Percentiles rank a stretch among this genome's conserved stretches.
phyloP scores from a whole-genome alignment of 78 protist species.

The Dictyostelium brefeldianum region DNA sequence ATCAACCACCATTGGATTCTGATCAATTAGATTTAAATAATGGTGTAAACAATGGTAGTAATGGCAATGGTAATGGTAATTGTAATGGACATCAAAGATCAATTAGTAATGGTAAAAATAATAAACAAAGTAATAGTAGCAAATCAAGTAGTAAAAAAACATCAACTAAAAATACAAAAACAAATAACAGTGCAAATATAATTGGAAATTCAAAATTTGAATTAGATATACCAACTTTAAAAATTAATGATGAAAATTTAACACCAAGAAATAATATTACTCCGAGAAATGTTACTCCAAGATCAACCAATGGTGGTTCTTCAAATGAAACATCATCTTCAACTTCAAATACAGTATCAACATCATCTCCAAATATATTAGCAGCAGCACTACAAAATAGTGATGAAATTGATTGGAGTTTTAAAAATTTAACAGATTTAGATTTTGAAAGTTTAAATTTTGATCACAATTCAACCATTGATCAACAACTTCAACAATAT shows the following conservation, averaged over 20 bases:
- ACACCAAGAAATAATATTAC: neutral
- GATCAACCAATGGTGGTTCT: too few species aligned
- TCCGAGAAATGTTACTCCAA: conserved; percentile 8
- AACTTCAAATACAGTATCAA: neutral
- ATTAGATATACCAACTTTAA: conserved; percentile 11
- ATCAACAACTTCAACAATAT: neutral
- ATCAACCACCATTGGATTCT: neutral
- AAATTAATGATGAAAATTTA: conserved; percentile 2
- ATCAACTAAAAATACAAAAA: neutral
- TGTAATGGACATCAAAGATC: neutral
- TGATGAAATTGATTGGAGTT: conserved; percentile 14
- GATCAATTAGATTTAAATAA: neutral
- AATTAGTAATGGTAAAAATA: neutral
- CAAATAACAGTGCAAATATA: neutral
- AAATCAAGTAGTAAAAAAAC: neutral
- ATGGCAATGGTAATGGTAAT: neutral
- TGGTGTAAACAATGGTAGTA: neutral
- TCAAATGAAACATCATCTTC: neutral
- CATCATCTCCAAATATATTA: neutral
- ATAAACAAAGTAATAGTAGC: neutral
- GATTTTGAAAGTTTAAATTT: neutral
- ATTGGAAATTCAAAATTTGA: neutral
- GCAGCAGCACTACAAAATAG: too few species aligned
- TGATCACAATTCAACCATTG: too few species aligned
- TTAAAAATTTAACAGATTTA: conserved; percentile 6